phyloP scores from a whole-genome alignment of 768 basidiomycete species.

The Leccinum longicurvipes region DNA sequence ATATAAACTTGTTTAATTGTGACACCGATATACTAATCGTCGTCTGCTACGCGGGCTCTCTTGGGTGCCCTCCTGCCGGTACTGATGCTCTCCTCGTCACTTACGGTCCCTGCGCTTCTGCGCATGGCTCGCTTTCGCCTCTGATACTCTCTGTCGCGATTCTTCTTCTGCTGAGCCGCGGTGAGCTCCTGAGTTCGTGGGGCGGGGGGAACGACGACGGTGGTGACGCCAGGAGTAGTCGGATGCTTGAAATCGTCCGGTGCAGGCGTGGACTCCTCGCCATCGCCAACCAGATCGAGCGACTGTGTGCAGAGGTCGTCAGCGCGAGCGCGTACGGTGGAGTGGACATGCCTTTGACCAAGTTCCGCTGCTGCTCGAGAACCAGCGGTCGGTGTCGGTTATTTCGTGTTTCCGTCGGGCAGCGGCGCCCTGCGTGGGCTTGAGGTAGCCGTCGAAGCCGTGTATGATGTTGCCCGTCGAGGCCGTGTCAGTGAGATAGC shows the following conservation, averaged over 20 bases:
- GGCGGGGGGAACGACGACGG: slow-evolving; percentile 74
- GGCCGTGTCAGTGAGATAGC: slow-evolving; percentile 76
- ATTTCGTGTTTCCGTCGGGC: slow-evolving; percentile 69
- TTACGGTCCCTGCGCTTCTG: slow-evolving; percentile 62
- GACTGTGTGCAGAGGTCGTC: slow-evolving; percentile 44
- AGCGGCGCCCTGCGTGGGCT: slow-evolving; percentile 54
- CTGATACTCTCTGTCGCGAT: slow-evolving; percentile 80
- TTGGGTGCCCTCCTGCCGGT: slow-evolving; percentile 63
- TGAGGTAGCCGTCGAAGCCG: slow-evolving; percentile 84
- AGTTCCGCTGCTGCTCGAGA: slow-evolving; percentile 78
- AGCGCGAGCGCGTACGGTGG: slow-evolving; percentile 1
- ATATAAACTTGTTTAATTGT: too few species aligned
- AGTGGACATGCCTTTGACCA: slow-evolving; percentile 57
- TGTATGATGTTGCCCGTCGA: slow-evolving; percentile 86
- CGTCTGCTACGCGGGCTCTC: slow-evolving; percentile 62
- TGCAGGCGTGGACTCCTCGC: slow-evolving; percentile 57
- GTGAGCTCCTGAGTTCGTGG: slow-evolving; percentile 63
- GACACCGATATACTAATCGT: slow-evolving; percentile 51
- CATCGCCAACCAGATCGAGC: slow-evolving; percentile 70
- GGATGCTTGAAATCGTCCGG: slow-evolving; percentile 65
- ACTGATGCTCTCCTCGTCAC: slow-evolving; percentile 57
- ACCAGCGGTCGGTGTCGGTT: slow-evolving; percentile 73
- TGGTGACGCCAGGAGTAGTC: slow-evolving; percentile 70
- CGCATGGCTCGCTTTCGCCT: slow-evolving; percentile 67
- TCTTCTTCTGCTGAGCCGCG: slow-evolving; percentile 71